Percentiles rank a stretch among this genome's conserved stretches.
phyloP scores from a whole-genome alignment of 352 stramenopile genomes.

The Phytophthora lateralis region DNA sequence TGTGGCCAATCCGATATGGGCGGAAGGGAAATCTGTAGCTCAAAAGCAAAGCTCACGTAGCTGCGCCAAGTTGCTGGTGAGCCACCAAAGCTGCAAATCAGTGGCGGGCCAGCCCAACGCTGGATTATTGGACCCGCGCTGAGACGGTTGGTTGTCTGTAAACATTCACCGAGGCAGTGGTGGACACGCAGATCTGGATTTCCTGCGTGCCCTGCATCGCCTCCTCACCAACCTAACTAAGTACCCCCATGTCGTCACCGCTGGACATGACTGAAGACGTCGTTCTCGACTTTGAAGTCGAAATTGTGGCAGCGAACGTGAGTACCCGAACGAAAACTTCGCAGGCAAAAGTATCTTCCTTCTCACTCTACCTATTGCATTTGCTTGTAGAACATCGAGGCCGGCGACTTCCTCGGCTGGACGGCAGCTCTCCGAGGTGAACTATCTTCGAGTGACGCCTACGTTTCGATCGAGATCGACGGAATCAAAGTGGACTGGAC shows the following conservation, averaged over 20 bases:
- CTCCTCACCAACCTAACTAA: background rate
- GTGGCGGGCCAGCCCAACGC: background rate
- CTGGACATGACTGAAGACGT: constrained; percentile 4
- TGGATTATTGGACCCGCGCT: constrained; percentile 12
- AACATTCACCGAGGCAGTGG: constrained; percentile 17
- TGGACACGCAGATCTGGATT: constrained; percentile 10
- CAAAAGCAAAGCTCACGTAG: no score
- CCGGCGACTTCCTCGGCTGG: constrained; percentile 33
- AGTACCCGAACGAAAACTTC: background rate
- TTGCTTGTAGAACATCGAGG: constrained; percentile 22
- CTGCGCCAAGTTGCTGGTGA: background rate
- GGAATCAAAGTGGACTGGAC: constrained; percentile 32
- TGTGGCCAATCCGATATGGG: no score
- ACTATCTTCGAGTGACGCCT: constrained; percentile 39
- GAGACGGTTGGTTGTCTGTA: constrained; percentile 12
- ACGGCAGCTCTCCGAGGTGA: constrained; percentile 22
- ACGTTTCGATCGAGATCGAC: constrained; percentile 35
- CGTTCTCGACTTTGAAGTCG: constrained; percentile 35
- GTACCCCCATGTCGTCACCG: constrained; percentile 2
- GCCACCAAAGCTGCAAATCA: background rate
- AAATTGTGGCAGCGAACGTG: constrained; percentile 41
- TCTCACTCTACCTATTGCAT: background rate
- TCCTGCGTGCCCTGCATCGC: background rate
- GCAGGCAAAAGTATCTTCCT: background rate
- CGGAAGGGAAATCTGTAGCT: no score